Evolutionary conservation across 768 basidiomycete genomes (phyloP), one percentile per base, ranked within the genome.

Genomic region (Inosperma sp.): DNA sequence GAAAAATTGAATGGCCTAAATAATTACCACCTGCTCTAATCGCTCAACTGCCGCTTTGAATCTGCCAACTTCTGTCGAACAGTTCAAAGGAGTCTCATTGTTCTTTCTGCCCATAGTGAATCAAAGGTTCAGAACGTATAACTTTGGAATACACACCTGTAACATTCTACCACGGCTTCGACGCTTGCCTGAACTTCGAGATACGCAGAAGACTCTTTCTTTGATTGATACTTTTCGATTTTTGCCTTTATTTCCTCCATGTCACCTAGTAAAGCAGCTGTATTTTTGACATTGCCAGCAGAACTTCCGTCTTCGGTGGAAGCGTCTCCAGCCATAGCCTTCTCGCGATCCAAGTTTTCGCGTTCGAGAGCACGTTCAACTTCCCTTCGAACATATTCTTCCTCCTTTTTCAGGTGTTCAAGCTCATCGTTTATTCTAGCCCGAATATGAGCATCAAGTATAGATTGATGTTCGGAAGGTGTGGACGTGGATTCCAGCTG

Each of bases 301-400:
- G 62, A 54, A 25, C 54, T 70, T 29, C 66, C 73, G 39, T 63
- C 68, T 8, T 56, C 63, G 17, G 67, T 72, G 45, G 71, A 67
- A 25, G 63, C 63, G 10, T 68, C 68, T 29, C 76, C 79, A 13
- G 75, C 74, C 72, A 78, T 74, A 22, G 67, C 65, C 57, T 72
- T 76, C 68, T 93, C 90, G 51, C 78, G 76, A 65, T 92, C 87
- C 44, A 93, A 66, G 68, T 93, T 94, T 72, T 93, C 91, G 71
- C 83, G 86, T 72, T 93, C 87, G 41, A 94, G 72, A 2, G 87
- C 88, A 26, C 65, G 71, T 60, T 88, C 85, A 27, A 94, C 91
- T 69, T 90, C 80, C 40, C 73, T 70, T 35, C 78, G 80, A 9
- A 94, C 83, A 29, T 71, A 64, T 52, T 81, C 80, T 65, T 91